phyloP scores from a whole-genome alignment of 2,329 filamentous ascomycete genomes.

The Venturia carpophila region DNA sequence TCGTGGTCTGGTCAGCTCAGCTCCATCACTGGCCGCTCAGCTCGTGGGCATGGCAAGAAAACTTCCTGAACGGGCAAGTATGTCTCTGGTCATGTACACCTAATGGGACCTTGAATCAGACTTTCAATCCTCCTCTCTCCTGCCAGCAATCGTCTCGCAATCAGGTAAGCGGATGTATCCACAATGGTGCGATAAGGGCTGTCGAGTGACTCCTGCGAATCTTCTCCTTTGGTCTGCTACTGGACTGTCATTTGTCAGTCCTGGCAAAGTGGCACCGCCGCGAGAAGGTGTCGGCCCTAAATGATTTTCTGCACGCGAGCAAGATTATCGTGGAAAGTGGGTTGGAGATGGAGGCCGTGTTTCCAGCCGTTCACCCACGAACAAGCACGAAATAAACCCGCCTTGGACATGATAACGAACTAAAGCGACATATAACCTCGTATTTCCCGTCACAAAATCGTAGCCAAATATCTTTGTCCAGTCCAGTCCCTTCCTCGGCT shows the following conservation, averaged over 20 bases:
- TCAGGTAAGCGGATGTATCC: neutral
- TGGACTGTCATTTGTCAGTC: neutral
- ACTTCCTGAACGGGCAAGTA: conserved; percentile 1
- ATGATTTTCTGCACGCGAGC: neutral
- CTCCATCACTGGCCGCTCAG: neutral
- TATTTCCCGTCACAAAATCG: neutral
- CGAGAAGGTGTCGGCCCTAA: neutral
- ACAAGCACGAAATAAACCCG: neutral
- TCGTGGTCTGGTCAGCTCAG: neutral
- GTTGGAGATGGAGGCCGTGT: neutral
- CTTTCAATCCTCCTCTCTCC: no score
- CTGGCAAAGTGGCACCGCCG: neutral
- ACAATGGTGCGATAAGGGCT: neutral
- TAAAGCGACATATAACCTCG: neutral
- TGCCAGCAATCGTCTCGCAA: neutral
- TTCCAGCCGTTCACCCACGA: neutral
- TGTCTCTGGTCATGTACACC: neutral
- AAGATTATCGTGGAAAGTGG: neutral
- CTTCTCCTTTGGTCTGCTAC: no score
- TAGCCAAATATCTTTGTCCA: neutral
- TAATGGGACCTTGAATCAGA: neutral
- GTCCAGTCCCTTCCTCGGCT: neutral
- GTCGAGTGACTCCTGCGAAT: neutral
- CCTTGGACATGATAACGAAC: neutral
- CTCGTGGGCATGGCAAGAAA: neutral